Conservation (phyloP, 2,329 filamentous ascomycete genomes). For the Microsporum canis region DNA sequence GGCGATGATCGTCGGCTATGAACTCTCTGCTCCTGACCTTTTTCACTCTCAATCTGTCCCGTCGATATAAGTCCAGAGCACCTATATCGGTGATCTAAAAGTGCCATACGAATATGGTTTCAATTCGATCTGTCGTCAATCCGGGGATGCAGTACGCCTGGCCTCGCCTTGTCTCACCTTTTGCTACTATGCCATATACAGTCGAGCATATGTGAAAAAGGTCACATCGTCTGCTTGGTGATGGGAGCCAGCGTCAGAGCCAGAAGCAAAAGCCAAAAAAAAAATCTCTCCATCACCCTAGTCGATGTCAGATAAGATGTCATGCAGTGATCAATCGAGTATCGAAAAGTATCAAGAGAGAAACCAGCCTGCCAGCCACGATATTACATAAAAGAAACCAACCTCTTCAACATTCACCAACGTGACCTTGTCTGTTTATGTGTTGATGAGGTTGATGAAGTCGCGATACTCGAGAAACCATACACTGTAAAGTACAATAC, state of each 20-base stretch:
- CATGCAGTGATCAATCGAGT: not conserved
- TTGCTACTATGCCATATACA: too few relatives aligned
- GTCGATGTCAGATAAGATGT: not conserved
- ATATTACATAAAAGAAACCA: conserved; percentile 2
- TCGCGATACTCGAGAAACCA: not conserved
- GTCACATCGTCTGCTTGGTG: not conserved
- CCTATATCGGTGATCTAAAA: not conserved
- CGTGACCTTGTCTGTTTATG: not conserved
- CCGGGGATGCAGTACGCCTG: not conserved
- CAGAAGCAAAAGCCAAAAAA: not conserved
- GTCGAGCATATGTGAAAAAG: not conserved
- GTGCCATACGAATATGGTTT: not conserved
- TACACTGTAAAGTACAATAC: not conserved
- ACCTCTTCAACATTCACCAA: not conserved
- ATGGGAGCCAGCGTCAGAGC: not conserved
- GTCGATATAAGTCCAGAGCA: not conserved
- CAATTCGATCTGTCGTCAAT: not conserved
- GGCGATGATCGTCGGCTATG: not conserved
- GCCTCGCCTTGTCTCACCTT: not conserved
- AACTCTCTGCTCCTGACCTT: not conserved
- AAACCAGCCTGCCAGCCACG: not conserved
- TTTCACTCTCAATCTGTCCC: not conserved
- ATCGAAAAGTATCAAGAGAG: not conserved
- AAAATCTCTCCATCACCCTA: not conserved
- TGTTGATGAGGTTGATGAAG: not conserved